Conservation (phyloP, 2,329 filamentous ascomycete species). For the Gnomoniopsis smithogilvyi region DNA sequence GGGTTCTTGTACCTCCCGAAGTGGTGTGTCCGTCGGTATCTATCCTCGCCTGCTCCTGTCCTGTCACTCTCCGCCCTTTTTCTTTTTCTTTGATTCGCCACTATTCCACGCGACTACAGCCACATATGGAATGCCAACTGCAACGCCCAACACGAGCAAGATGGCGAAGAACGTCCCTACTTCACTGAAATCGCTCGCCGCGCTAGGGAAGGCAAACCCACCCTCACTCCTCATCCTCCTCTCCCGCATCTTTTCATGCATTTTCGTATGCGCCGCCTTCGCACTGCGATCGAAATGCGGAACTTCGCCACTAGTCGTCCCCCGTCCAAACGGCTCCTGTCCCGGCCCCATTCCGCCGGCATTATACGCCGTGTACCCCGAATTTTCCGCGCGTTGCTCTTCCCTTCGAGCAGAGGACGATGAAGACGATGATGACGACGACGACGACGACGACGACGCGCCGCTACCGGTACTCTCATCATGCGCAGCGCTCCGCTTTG, state of each 20-base stretch:
- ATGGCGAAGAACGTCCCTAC: constrained; percentile 48
- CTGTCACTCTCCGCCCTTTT: constrained; percentile 23
- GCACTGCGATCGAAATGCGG: constrained; percentile 74
- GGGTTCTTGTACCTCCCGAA: too few relatives aligned
- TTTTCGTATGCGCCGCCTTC: constrained; percentile 65
- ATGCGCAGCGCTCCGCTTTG: constrained; percentile 55
- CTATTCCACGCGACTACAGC: constrained; percentile 31
- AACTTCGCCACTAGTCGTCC: constrained; percentile 45
- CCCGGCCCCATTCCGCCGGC: constrained; percentile 59
- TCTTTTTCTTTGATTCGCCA: constrained; percentile 20
- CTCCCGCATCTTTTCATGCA: constrained; percentile 51
- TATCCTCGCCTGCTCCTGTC: neutral
- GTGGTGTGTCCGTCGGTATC: neutral
- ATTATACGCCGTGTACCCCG: constrained; percentile 22
- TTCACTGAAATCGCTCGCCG: constrained; percentile 24
- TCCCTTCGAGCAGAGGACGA: neutral
- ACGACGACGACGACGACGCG: constrained; percentile 19
- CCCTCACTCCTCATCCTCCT: constrained; percentile 35
- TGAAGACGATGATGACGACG: constrained; percentile 19
- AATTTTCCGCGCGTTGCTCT: constrained; percentile 5
- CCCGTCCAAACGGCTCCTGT: constrained; percentile 42
- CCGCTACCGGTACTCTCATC: constrained; percentile 34
- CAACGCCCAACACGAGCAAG: constrained; percentile 43
- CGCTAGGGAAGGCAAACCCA: constrained; percentile 29
- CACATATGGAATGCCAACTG: constrained; percentile 42